A percentile compares a stretch with the other conserved stretches of the same genome.
These are phyloP conservation scores for Rubroboletus pulcherrimus DNA, from an alignment of 768 basidiomycete species.

Conservation along the genomic window DNA sequence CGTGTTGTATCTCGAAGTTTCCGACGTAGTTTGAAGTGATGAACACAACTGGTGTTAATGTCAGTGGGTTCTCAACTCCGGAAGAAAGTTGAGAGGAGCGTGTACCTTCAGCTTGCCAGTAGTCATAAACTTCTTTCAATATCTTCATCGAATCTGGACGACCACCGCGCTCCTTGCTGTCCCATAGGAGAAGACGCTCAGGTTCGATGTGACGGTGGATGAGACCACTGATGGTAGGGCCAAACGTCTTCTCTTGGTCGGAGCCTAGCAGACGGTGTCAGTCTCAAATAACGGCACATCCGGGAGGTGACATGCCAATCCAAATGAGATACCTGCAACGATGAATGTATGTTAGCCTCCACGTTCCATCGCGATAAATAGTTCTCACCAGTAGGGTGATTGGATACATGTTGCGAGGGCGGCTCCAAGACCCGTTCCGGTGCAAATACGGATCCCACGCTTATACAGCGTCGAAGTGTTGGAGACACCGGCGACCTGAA, in stretches of 20 bases:
- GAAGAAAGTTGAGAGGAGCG: background rate
- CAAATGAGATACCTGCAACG: slow-evolving; percentile 67
- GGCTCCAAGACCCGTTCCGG: slow-evolving; percentile 78
- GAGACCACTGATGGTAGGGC: slow-evolving; percentile 70
- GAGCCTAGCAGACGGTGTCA: slow-evolving; percentile 45
- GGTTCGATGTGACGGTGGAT: slow-evolving; percentile 70
- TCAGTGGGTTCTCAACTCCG: background rate
- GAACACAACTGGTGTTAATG: slow-evolving; percentile 53
- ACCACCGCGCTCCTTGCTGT: slow-evolving; percentile 68
- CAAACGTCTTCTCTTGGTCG: slow-evolving; percentile 82
- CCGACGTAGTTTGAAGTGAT: slow-evolving; percentile 82
- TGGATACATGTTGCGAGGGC: slow-evolving; percentile 78
- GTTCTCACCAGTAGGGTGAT: slow-evolving; percentile 60
- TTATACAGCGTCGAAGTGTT: slow-evolving; percentile 79
- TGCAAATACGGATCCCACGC: slow-evolving; percentile 78
- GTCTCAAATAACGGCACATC: slow-evolving; percentile 1
- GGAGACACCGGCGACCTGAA: slow-evolving; percentile 74
- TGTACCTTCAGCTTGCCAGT: slow-evolving; percentile 69
- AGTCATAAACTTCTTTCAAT: slow-evolving; percentile 61
- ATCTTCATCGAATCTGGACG: slow-evolving; percentile 78
- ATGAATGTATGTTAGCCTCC: background rate
- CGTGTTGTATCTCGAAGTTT: slow-evolving; percentile 76
- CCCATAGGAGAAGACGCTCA: slow-evolving; percentile 74
- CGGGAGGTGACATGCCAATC: slow-evolving; percentile 47
- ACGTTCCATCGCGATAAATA: background rate